Base-by-base conservation (phyloP, 1,284 basidiomycete species). In the Tilletia indica region DNA sequence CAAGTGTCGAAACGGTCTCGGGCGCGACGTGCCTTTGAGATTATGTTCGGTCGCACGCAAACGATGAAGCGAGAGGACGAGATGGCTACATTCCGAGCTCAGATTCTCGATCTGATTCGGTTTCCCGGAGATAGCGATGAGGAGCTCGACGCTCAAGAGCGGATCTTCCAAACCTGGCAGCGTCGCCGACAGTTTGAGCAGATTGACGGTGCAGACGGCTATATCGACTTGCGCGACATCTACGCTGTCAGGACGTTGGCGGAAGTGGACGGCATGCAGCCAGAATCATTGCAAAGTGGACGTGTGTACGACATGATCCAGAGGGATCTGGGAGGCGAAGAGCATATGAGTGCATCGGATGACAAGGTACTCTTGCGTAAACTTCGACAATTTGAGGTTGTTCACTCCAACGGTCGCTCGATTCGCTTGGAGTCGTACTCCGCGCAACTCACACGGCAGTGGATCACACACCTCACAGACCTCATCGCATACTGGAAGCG, bases 401-500 rank as follows among this genome's bases (percentile, higher is more conserved):
- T 91, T 61, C 86, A 93, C 77, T 87, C 86, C 25, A 90, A 89
- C 42, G 92, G 92, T 5, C 86, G 87, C 68, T 86, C 91, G 34
- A 83, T 93, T 70, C 87, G 91, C 51, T 92, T 92, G 70, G 93
- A 94, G 76, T 80, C 84, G 5, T 82, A 82, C 70, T 83, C 83
- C 39, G 77, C 78, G n/a, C 71, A 85, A 45, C 86, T 89, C 56
- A 91, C 91, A 1, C 81, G 90, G 64, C 91, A 94, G 78, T 94
- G 93, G 93, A 89, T 93, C 67, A 87, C 88, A 69, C 88, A 89
- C 68, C 87, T 94, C 2, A 88, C 89, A 36, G 88, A 87, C 51
- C 87, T 94, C 38, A 85, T 91, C 47, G 83, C 86, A 11, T 94
- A 92, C 82, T 94, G 93, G 93, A 89, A 88, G 69, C 87, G 89